Conservation (phyloP, 169 alveolate species). For the Eimeria praecox region DNA sequence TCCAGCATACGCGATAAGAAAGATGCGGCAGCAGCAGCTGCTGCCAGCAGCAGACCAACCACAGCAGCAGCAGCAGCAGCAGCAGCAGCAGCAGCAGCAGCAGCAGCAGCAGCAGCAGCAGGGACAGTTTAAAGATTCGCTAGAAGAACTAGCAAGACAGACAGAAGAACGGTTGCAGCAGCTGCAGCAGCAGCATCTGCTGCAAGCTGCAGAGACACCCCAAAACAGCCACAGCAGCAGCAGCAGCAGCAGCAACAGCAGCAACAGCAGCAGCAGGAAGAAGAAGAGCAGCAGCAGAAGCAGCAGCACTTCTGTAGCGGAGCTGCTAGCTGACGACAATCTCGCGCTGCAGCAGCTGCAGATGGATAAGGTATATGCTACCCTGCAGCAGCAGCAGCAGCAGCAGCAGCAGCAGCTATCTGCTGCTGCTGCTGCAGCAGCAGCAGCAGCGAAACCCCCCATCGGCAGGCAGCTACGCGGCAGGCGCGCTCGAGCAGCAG, state of each 20-base stretch:
- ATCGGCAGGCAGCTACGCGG: not conserved
- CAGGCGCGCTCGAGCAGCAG: not conserved
- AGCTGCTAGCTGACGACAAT: not conserved
- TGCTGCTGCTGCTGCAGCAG: not conserved
- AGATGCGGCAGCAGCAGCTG: conserved; percentile 58
- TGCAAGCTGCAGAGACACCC: conserved; percentile 37
- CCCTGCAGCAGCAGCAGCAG: conserved; percentile 12
- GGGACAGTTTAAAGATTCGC: not conserved
- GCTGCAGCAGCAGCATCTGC: conserved; percentile 54
- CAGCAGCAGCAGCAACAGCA: conserved; percentile 29
- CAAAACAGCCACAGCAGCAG: conserved; percentile 33
- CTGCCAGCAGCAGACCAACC: not conserved
- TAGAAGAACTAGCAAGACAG: not conserved
- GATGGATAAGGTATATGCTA: no score
- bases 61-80: conserved; percentile 15
- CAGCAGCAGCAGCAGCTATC: conserved; percentile 18
- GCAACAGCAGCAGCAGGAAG: conserved; percentile 28
- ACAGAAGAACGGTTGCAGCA: conserved; percentile 34
- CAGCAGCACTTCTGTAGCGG: conserved; percentile 11
- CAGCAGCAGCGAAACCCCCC: not conserved
- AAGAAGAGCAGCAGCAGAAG: conserved; percentile 3
- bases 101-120: not conserved
- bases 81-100: conserved; percentile 46
- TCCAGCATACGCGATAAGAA: not conserved
- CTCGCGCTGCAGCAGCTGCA: conserved; percentile 18